Percentiles rank a stretch among this genome's conserved stretches.
Conservation (phyloP, 768 basidiomycete genomes). For the Podaxis sp. region DNA sequence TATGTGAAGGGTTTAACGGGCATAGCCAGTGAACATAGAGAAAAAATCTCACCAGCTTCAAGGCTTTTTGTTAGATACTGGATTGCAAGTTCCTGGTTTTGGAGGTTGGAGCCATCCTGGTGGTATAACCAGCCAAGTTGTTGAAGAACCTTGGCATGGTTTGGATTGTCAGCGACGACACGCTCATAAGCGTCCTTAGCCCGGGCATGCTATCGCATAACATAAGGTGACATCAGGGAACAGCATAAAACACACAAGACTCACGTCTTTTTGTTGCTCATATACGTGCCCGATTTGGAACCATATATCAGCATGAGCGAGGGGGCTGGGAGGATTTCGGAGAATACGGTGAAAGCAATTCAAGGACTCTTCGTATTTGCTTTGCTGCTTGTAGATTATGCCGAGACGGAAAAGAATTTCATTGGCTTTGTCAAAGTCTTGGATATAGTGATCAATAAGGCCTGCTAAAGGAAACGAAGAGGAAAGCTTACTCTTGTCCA, state of each 20-base stretch:
- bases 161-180: slow-evolving; percentile 89
- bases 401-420: slow-evolving; percentile 98
- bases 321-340: slow-evolving; percentile 90
- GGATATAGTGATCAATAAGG: slow-evolving; percentile 25
- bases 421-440: slow-evolving; percentile 97
- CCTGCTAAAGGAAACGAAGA: slow-evolving; percentile 10
- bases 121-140: slow-evolving; percentile 98
- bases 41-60: slow-evolving; percentile 73
- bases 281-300: slow-evolving; percentile 99
- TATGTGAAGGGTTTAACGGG: slow-evolving; percentile 26
- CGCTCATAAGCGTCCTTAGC: slow-evolving; percentile 97
- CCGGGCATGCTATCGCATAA: slow-evolving; percentile 62
- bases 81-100: slow-evolving; percentile 94
- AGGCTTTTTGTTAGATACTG: slow-evolving; percentile 92
- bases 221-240: slow-evolving; percentile 18
- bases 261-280: slow-evolving; percentile 95
- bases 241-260: slow-evolving; percentile 19
- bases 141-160: slow-evolving; percentile 95
- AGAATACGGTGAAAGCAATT: slow-evolving; percentile 96
- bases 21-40: slow-evolving; percentile 12
- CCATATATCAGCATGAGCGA: slow-evolving; percentile 98
- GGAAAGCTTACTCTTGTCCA: slow-evolving; percentile 86
- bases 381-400: slow-evolving; percentile 99
- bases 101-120: slow-evolving; percentile 92
- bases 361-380: slow-evolving; percentile 86